These are phyloP conservation scores for Coelastrella sp. DNA, from an alignment of 139 green algal genomes.

Conservation along the genomic window DNA sequence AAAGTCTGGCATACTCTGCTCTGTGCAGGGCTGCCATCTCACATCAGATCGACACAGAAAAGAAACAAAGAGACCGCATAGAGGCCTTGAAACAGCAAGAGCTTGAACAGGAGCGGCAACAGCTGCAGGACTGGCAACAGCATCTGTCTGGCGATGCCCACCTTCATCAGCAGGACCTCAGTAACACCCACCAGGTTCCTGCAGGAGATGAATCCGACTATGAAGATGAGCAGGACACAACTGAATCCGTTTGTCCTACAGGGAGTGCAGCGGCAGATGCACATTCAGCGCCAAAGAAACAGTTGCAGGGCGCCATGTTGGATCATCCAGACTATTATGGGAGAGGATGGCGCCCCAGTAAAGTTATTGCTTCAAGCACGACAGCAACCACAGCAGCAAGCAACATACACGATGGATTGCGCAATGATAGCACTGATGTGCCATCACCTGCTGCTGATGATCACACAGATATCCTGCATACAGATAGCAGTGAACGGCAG, in stretches of 20 bases:
- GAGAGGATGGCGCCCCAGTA: slow-evolving; percentile 42
- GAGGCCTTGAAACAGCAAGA: slow-evolving; percentile 62
- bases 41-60: slow-evolving; percentile 61
- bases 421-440: no score
- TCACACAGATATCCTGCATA: no score
- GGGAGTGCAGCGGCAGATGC: slow-evolving; percentile 1
- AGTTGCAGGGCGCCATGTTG: slow-evolving; percentile 23
- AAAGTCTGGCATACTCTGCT: not conserved
- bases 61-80: slow-evolving; percentile 51
- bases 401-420: no score
- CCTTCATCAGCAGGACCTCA: slow-evolving; percentile 41
- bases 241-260: not conserved
- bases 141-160: slow-evolving; percentile 8
- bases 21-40: slow-evolving; percentile 5
- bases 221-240: no score
- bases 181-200: no score
- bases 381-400: no score
- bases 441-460: no score
- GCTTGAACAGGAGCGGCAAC: slow-evolving; percentile 59
- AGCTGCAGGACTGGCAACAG: slow-evolving; percentile 53
- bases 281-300: not conserved
- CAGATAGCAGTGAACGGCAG: no score
- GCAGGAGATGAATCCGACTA: slow-evolving; percentile 66
- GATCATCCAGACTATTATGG: slow-evolving; percentile 73
- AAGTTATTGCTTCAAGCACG: no score